A percentile compares a stretch with the other conserved stretches of the same genome.
These are phyloP conservation scores for Saccharum hybrid DNA, from an alignment of 202 grass and related monocot species.

Conservation along the genomic window DNA sequence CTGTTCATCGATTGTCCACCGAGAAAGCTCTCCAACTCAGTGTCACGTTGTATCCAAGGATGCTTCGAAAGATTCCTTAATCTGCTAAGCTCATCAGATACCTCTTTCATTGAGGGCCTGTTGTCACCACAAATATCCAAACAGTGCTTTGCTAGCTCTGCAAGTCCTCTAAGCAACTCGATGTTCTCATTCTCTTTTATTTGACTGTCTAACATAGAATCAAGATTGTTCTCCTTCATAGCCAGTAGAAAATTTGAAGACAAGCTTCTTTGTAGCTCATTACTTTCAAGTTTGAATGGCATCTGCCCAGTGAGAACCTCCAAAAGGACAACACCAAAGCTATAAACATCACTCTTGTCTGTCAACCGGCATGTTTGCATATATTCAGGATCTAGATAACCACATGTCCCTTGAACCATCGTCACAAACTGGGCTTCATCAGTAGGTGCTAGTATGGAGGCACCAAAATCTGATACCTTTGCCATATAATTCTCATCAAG, in stretches of 20 bases:
- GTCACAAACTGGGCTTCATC: slow-evolving; percentile 38
- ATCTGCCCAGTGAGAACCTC: no score
- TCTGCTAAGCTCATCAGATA: slow-evolving; percentile 51
- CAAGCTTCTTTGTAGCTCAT: slow-evolving; percentile 35
- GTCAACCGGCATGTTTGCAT: slow-evolving; percentile 38
- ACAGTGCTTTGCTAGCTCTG: slow-evolving; percentile 49
- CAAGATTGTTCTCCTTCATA: slow-evolving; percentile 53
- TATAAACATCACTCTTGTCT: not conserved
- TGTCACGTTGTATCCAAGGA: slow-evolving; percentile 45
- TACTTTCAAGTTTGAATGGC: not conserved
- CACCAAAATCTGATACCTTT: slow-evolving; percentile 63
- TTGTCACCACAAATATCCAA: slow-evolving; percentile 50
- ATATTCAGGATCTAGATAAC: slow-evolving; percentile 55
- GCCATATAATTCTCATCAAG: no score
- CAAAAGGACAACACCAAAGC: no score
- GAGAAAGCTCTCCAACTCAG: slow-evolving; percentile 31
- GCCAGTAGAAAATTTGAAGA: slow-evolving; percentile 34
- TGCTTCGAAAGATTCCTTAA: slow-evolving; percentile 52
- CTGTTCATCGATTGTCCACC: slow-evolving; percentile 12
- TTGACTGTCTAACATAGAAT: slow-evolving; percentile 43
- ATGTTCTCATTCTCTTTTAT: slow-evolving; percentile 40
- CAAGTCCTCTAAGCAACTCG: slow-evolving; percentile 30
- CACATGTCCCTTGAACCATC: slow-evolving; percentile 54
- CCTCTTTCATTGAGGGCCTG: slow-evolving; percentile 55
- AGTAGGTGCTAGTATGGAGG: slow-evolving; percentile 4